A percentile compares a stretch with the other conserved stretches of the same genome.
Conservation (phyloP, 768 basidiomycete genomes). For the Krasilnikovozyma curviuscula region DNA sequence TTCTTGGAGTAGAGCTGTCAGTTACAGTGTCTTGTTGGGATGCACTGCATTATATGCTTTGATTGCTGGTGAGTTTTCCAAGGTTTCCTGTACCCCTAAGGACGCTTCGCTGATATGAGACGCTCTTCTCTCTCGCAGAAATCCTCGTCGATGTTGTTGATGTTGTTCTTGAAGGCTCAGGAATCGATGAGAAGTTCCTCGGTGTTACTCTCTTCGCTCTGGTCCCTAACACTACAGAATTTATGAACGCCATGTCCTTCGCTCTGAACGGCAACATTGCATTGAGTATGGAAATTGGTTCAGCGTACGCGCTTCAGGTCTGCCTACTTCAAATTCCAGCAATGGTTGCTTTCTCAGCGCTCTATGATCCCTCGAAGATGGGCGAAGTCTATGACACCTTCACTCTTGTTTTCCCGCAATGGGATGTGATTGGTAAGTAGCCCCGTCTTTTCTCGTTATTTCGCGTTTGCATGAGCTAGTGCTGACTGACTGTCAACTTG, state of each 20-base stretch:
- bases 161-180: constrained; percentile 69
- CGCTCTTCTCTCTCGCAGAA: constrained; percentile 35
- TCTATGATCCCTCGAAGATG: constrained; percentile 71
- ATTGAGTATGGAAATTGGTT: constrained; percentile 97
- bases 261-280: constrained; percentile 94
- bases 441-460: neutral
- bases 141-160: constrained; percentile 89
- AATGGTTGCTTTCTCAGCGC: constrained; percentile 96
- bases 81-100: neutral
- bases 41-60: constrained; percentile 87
- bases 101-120: neutral
- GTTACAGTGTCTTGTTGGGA: constrained; percentile 66
- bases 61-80: constrained; percentile 62
- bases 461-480: neutral
- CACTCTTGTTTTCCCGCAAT: constrained; percentile 91
- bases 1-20: constrained; percentile 78
- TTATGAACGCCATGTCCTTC: constrained; percentile 87
- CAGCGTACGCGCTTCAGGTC: constrained; percentile 94
- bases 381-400: constrained; percentile 76
- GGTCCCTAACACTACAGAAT: constrained; percentile 96
- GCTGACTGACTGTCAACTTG: neutral
- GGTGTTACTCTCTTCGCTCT: constrained; percentile 91
- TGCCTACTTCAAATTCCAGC: constrained; percentile 93
- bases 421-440: constrained; percentile 67
- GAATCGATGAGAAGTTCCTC: constrained; percentile 92